Base-by-base conservation (phyloP, 441 rosid species). In the Gossypium aridum region DNA sequence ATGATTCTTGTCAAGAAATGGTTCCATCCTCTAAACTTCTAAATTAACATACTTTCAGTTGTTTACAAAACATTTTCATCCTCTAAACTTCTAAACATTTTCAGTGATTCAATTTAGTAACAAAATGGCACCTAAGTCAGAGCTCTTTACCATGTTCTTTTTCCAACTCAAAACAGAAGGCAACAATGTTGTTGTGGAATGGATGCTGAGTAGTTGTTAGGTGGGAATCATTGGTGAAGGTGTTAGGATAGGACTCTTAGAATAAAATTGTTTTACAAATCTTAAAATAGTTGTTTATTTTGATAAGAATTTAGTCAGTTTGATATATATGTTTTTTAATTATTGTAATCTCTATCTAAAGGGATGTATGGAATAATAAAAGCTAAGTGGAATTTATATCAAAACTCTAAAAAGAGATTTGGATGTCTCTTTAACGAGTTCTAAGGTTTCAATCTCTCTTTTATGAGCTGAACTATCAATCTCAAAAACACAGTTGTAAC, bases 11-110 rank as follows among this genome's bases (percentile, higher is more conserved):
- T 43, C 55, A 20, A 17, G 55, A 65, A 65, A 43, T 20, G 55
- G 70, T 43, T 65, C 31, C 55, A 43, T 43, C 70, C 70, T 43
- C 54, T 65, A 65, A 65, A 64, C 8, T 17, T 64, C 69, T 9
- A 37, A 65, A 43, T 22, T 43, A 43, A 39, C 47, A 39, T 54
- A 17, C 31, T 70, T 31, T 31, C 25, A 19, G 45, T 31, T 55
- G 31, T 55, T 17, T 49, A 70, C 64, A 2, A 65, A 65, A 43
- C 54, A 20, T 16, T 65, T 65, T 28, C 70, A 39, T 39, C 47
- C 47, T 39, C 47, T 39, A 39, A 39, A 39, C 13, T 39, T 39
- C 47, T 39, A 39, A 39, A 39, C 47, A 39, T 39, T 39, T 39
- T 9, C 47, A 39, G 47, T 9, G n/a, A 43, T 43, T 43, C 55